Percentiles rank a stretch among this genome's conserved stretches.
These are phyloP conservation scores for Laetiporus sulphureus DNA, from an alignment of 1,284 basidiomycete species.

Conservation along the genomic window DNA sequence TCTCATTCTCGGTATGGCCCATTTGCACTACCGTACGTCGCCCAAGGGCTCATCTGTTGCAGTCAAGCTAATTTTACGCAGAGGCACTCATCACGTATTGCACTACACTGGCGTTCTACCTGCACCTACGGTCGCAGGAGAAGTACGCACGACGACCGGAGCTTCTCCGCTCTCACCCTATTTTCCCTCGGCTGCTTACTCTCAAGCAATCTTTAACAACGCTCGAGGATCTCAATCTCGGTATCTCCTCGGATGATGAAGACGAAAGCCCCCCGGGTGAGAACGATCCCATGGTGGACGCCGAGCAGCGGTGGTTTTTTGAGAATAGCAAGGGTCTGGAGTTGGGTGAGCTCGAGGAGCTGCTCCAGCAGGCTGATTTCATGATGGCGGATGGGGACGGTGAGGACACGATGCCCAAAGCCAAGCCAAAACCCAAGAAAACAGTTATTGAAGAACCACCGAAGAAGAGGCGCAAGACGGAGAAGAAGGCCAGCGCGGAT, in stretches of 20 bases:
- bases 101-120: conserved; percentile 88
- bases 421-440: conserved; percentile 21
- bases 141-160: conserved; percentile 60
- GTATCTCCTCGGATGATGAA: conserved; percentile 46
- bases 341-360: conserved; percentile 45
- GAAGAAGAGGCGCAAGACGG: conserved; percentile 27
- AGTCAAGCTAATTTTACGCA: conserved; percentile 25
- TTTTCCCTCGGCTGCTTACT: conserved; percentile 76
- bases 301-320: conserved; percentile 16
- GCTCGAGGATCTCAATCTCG: conserved; percentile 80
- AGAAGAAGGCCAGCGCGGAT: conserved; percentile 12
- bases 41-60: background rate
- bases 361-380: conserved; percentile 45
- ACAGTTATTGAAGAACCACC: conserved; percentile 20
- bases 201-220: conserved; percentile 82
- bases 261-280: conserved; percentile 33
- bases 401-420: conserved; percentile 14
- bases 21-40: conserved; percentile 70
- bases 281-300: conserved; percentile 18
- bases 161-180: conserved; percentile 67
- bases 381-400: conserved; percentile 19
- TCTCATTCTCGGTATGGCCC: conserved; percentile 57
- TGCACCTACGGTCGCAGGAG: conserved; percentile 73
- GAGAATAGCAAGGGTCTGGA: conserved; percentile 30
- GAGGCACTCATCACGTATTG: conserved; percentile 89